These are phyloP conservation scores for Basidiobolus heterosporus DNA, from an alignment of 371 early-diverging fungal species.

Conservation along the genomic window DNA sequence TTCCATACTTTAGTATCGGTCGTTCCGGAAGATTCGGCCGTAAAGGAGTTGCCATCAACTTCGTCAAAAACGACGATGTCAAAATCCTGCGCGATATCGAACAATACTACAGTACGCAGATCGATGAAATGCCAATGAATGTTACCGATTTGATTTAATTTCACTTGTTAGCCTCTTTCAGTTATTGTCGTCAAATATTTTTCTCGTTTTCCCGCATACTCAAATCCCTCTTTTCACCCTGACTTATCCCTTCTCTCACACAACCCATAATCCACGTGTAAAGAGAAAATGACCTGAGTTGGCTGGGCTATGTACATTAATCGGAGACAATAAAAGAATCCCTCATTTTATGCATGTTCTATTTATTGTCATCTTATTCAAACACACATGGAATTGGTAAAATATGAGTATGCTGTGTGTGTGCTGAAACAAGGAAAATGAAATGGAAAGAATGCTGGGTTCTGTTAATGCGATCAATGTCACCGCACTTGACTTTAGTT, in stretches of 20 bases:
- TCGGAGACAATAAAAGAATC: not conserved
- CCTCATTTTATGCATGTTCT: too few species aligned
- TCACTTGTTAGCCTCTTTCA: not conserved
- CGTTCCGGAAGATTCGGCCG: conserved; percentile 95
- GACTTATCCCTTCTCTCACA: too few species aligned
- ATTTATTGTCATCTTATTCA: too few species aligned
- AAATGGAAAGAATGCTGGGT: not conserved
- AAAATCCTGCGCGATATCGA: conserved; percentile 80
- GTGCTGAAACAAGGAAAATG: not conserved
- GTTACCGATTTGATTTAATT: conserved; percentile 8
- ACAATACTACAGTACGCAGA: conserved; percentile 82
- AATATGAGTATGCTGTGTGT: not conserved
- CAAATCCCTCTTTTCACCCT: too few species aligned
- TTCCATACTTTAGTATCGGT: conserved; percentile 51
- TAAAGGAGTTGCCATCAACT: conserved; percentile 96
- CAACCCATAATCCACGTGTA: not conserved
- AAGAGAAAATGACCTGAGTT: not conserved
- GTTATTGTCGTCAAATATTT: not conserved
- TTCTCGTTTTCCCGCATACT: too few species aligned
- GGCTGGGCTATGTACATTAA: not conserved
- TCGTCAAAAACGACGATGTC: conserved; percentile 82
- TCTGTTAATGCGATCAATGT: not conserved
- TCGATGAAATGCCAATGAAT: conserved; percentile 91
- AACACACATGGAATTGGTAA: not conserved
- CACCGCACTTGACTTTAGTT: not conserved